These are phyloP conservation scores for Paragyromitra xinjiangensis DNA, from an alignment of 495 filamentous ascomycete species.

Conservation along the genomic window DNA sequence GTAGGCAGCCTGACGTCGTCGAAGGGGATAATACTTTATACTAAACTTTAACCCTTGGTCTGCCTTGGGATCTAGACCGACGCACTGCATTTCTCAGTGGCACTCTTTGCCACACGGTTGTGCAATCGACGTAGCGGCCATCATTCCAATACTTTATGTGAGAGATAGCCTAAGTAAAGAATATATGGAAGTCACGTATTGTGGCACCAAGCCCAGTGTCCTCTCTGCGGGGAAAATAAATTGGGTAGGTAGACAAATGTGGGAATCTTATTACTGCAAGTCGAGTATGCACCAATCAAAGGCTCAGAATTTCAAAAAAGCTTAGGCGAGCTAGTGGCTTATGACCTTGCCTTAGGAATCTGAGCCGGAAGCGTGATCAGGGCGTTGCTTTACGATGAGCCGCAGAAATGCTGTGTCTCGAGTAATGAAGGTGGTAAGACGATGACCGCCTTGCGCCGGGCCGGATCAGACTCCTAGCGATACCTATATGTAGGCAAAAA, in stretches of 20 bases:
- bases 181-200: not conserved
- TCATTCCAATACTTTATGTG: slow-evolving; percentile 7
- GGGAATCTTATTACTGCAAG: slow-evolving; percentile 13
- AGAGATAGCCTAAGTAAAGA: not conserved
- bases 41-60: not conserved
- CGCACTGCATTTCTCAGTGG: not conserved
- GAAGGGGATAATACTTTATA: not conserved
- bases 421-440: slow-evolving; percentile 19
- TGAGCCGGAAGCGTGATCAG: not conserved
- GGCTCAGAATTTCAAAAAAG: not conserved
- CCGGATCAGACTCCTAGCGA: slow-evolving; percentile 26
- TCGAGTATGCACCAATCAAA: slow-evolving; percentile 21
- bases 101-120: slow-evolving; percentile 3
- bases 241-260: slow-evolving; percentile 10
- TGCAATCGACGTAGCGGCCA: not conserved
- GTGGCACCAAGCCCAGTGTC: not conserved
- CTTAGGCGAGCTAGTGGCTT: slow-evolving; percentile 10
- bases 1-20: slow-evolving; percentile 21
- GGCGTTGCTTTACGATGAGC: slow-evolving; percentile 7
- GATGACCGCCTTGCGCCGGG: slow-evolving; percentile 35
- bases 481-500: slow-evolving; percentile 9
- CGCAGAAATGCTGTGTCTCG: slow-evolving; percentile 5
- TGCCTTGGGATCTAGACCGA: not conserved
- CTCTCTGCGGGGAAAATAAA: not conserved
- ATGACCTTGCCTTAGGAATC: slow-evolving; percentile 2